These are phyloP conservation scores for Sugiyamaella neomexicana DNA, from an alignment of 1,139 yeast genomes.

Conservation along the genomic window DNA sequence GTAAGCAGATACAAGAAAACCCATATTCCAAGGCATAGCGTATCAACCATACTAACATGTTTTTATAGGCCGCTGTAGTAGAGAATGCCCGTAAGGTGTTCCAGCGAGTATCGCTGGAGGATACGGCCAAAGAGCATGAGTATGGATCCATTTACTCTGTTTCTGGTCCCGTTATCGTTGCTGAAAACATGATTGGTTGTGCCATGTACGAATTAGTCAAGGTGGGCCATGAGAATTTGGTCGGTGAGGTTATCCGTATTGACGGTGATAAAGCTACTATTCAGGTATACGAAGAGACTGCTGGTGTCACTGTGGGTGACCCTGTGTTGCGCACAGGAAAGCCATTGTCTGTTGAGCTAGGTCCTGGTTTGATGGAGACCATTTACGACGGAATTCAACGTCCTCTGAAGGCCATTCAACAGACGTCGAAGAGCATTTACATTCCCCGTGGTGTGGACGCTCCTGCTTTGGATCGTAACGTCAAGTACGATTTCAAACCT, in stretches of 20 bases:
- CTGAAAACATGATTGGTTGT: constrained; percentile 98
- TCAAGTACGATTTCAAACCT: constrained; percentile 85
- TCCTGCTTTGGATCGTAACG: constrained; percentile 83
- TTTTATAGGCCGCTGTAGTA: constrained; percentile 80
- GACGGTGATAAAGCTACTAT: constrained; percentile 96
- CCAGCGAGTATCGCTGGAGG: constrained; percentile 80
- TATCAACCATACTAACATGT: not conserved
- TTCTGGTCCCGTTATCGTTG: constrained; percentile 96
- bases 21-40: too few species aligned
- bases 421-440: constrained; percentile 82
- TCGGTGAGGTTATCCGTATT: constrained; percentile 97
- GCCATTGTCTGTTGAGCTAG: constrained; percentile 95
- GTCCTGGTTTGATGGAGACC: constrained; percentile 99
- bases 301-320: constrained; percentile 98
- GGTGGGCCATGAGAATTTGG: constrained; percentile 95
- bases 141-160: constrained; percentile 88
- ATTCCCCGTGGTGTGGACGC: constrained; percentile 99
- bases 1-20: not conserved
- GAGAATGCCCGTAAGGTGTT: constrained; percentile 96
- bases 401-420: constrained; percentile 90
- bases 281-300: constrained; percentile 98
- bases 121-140: constrained; percentile 65
- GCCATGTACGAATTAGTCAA: constrained; percentile 97
- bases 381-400: constrained; percentile 99
- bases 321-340: constrained; percentile 97